Base-by-base conservation (phyloP, 108 stramenopile genomes). In the Discostella pseudostelligera region DNA sequence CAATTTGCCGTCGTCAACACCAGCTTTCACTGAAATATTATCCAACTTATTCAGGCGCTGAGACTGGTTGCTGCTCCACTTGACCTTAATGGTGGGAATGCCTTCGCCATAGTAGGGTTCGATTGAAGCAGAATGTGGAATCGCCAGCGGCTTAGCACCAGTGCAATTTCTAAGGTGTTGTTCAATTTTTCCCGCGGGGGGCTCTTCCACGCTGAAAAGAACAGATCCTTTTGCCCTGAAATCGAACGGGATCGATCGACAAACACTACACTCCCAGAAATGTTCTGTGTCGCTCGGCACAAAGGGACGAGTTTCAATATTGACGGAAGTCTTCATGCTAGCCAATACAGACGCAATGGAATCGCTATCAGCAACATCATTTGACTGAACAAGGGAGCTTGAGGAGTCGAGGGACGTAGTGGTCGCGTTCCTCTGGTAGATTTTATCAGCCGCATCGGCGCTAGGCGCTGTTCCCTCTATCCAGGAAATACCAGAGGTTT, bases 181-280 rank as follows among this genome's bases (percentile, higher is more conserved):
- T 36, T 37, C 29, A 29, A 81, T 42, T 56, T 59, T 69, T 16
- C 69, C 77, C 13, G 14, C 29, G 11, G 70, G 20, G 24, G 80
- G 80, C 24, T 72, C 67, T 35, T 37, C 49, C 4, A 59, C 71
- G 37, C 70, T 65, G 25, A 73, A 78, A 8, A 81, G 55, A 44
- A 81, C 80, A 4, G 80, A 81, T 29, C 80, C 80, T 11, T 56
- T 62, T 9, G 80, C 51, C 49, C 81, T 49, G 21, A 59, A 78
- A 6, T 61, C 56, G 16, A 74, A 60, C 0, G 72, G 76, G 62
- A 78, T 65, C 8, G 65, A 62, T 17, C 71, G 60, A 36, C 81
- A 81, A 22, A 50, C 40, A 37, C 39, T 63, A 48, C 81, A 81
- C 47, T 81, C 81, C 81, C 81, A 81, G 55, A 81, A 81, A 47